Evolutionary conservation across 306 rosid species (phyloP), one percentile per base, ranked within the genome.

Genomic region (Herpetospermum pedunculosum): DNA sequence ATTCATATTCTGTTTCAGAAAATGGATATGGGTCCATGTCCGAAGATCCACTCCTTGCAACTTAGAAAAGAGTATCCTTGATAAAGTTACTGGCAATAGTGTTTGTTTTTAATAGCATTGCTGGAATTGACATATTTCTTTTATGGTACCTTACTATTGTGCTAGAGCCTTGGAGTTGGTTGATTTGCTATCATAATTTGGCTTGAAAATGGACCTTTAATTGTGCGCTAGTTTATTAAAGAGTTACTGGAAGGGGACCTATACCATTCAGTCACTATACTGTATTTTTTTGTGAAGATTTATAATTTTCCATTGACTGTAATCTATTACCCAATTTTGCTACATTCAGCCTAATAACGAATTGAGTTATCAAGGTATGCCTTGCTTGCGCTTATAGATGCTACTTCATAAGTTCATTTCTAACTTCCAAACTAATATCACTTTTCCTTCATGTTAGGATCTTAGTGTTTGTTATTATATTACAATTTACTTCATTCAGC

Each of bases 1-100:
- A 55, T 83, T 70, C 9, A n/a, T 12, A 2, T 44, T 77, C 48
- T 18, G 52, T 85, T 80, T 78, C 96, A 95, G 99, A 95, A 95
- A 95, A 92, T 95, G 97, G 97, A 95, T 72, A 95, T 92, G 99
- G 97, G 99, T 2, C 96, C 99, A 0, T 95, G 99, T 82, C 96
- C 97, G 5, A 95, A 95, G 85, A 95, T 92, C 8, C 99, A 95
- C 80, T 95, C 99, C n/a, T 80, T 95, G 85, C 99, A 92, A 88
- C 92, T 95, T 59, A 85, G 99, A 77, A 92, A 92, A 79, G 99
- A 95, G 99, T 95, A 95, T 95, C 97, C 96, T 88, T 70, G 21
- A 44, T 44, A 13, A 59, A 50, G 70, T 35, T 73, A 18, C 29
- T 0, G 38, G 3, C 23, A 57, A 29, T 10, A 10, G 19, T 63